These are phyloP conservation scores for Neoascochyta sp. DNA, from an alignment of 2,329 filamentous ascomycete genomes.

Conservation along the genomic window DNA sequence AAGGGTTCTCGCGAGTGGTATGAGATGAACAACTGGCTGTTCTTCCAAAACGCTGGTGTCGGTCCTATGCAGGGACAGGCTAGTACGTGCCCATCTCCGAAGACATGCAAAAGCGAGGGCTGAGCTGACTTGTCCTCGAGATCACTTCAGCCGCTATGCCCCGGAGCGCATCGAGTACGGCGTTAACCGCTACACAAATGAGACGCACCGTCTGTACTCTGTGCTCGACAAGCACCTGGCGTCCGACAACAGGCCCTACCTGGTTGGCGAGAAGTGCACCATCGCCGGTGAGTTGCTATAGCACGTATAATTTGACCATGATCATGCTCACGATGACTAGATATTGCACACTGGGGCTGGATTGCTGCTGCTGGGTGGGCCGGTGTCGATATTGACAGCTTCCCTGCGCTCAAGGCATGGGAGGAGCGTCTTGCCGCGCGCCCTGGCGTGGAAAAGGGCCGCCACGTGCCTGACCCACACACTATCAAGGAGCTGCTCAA, in stretches of 20 bases:
- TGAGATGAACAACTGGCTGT: slow-evolving; percentile 71
- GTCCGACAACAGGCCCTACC: slow-evolving; percentile 48
- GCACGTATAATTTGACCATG: neutral
- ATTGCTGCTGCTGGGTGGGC: slow-evolving; percentile 58
- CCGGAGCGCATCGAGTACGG: slow-evolving; percentile 80
- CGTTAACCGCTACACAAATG: slow-evolving; percentile 76
- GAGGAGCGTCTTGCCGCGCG: slow-evolving; percentile 65
- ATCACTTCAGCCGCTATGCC: slow-evolving; percentile 80
- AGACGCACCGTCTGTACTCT: slow-evolving; percentile 76
- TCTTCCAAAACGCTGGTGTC: slow-evolving; percentile 70
- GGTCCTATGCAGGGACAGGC: slow-evolving; percentile 81
- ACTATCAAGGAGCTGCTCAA: slow-evolving; percentile 57
- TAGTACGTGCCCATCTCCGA: slow-evolving; percentile 24
- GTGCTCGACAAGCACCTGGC: slow-evolving; percentile 70
- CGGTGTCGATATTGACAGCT: slow-evolving; percentile 68
- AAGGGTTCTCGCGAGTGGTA: slow-evolving; percentile 68
- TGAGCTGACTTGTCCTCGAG: slow-evolving; percentile 33
- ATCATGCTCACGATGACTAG: slow-evolving; percentile 32
- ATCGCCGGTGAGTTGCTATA: slow-evolving; percentile 34
- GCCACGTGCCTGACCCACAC: slow-evolving; percentile 66
- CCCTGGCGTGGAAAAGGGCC: slow-evolving; percentile 70
- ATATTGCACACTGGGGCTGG: slow-evolving; percentile 81
- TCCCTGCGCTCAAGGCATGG: slow-evolving; percentile 74
- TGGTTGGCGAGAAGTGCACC: slow-evolving; percentile 63
- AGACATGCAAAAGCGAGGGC: neutral